These are phyloP conservation scores for Chiua virens DNA, from an alignment of 768 basidiomycete genomes.

Conservation along the genomic window DNA sequence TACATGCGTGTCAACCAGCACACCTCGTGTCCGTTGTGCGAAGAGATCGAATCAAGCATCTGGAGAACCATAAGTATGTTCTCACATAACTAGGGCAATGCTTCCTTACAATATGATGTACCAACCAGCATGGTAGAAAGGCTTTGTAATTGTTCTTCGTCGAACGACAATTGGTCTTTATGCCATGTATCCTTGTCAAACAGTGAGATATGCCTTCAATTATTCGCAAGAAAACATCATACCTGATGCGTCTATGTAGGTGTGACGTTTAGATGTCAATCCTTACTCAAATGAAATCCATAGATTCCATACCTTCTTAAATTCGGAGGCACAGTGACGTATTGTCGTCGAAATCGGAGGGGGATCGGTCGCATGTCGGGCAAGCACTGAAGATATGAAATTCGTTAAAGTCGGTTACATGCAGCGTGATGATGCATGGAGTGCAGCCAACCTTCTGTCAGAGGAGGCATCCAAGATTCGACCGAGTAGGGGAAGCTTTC, in stretches of 20 bases:
- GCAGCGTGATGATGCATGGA: not conserved
- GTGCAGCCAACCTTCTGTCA: constrained; percentile 62
- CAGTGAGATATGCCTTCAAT: constrained; percentile 3
- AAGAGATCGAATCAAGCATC: constrained; percentile 24
- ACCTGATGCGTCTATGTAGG: constrained; percentile 60
- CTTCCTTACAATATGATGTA: constrained; percentile 77
- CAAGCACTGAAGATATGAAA: constrained; percentile 53
- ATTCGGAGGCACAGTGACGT: constrained; percentile 79
- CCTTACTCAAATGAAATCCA: constrained; percentile 18
- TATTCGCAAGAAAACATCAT: constrained; percentile 14
- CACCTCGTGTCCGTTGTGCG: constrained; percentile 2
- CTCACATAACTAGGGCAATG: not conserved
- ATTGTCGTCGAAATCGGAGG: constrained; percentile 90
- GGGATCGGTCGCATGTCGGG: constrained; percentile 79
- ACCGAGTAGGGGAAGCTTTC: constrained; percentile 96
- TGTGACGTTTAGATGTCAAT: constrained; percentile 2
- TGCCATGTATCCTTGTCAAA: constrained; percentile 80
- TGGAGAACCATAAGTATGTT: constrained; percentile 16
- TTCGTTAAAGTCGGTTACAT: not conserved
- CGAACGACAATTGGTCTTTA: constrained; percentile 81
- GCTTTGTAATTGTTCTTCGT: constrained; percentile 86
- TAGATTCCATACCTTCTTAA: constrained; percentile 69
- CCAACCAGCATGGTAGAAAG: constrained; percentile 88
- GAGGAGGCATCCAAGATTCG: constrained; percentile 86
- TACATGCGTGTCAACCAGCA: not conserved